phyloP scores from a whole-genome alignment of 805 yeast genomes.

The Ogataea allantospora region DNA sequence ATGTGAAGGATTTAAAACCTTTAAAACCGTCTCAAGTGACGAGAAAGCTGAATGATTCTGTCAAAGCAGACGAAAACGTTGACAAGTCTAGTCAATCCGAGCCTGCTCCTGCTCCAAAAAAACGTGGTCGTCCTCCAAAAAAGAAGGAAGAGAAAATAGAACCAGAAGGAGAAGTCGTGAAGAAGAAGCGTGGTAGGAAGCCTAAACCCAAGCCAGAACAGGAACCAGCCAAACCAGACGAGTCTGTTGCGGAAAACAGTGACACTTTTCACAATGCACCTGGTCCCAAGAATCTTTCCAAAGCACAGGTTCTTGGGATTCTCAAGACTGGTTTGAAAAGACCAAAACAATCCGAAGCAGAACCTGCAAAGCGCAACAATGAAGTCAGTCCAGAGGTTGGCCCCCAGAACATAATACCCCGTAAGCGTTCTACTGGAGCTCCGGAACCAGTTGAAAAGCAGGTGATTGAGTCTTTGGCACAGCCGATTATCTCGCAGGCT shows the following conservation, averaged over 20 bases:
- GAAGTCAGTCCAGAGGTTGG: slow-evolving; percentile 30
- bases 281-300: slow-evolving; percentile 8
- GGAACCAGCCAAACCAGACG: background rate
- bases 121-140: slow-evolving; percentile 7
- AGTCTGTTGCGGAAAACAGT: background rate
- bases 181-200: slow-evolving; percentile 2
- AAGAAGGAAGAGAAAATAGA: slow-evolving; percentile 2
- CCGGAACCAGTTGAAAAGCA: slow-evolving; percentile 1
- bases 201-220: slow-evolving; percentile 1
- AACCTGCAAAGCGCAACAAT: slow-evolving; percentile 25
- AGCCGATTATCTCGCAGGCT: slow-evolving; percentile 7
- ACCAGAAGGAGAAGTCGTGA: slow-evolving; percentile 1
- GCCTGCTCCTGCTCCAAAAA: slow-evolving; percentile 27
- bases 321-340: slow-evolving; percentile 23
- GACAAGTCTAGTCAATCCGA: slow-evolving; percentile 20
- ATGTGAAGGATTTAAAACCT: slow-evolving; percentile 7
- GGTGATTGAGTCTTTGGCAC: slow-evolving; percentile 12
- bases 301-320: slow-evolving; percentile 18
- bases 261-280: background rate
- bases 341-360: slow-evolving; percentile 27
- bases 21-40: slow-evolving; percentile 18
- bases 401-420: slow-evolving; percentile 21
- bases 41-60: slow-evolving; percentile 13
- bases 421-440: slow-evolving; percentile 13
- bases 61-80: slow-evolving; percentile 1